Conservation (phyloP, 768 basidiomycete species). For the Suillus americanus region DNA sequence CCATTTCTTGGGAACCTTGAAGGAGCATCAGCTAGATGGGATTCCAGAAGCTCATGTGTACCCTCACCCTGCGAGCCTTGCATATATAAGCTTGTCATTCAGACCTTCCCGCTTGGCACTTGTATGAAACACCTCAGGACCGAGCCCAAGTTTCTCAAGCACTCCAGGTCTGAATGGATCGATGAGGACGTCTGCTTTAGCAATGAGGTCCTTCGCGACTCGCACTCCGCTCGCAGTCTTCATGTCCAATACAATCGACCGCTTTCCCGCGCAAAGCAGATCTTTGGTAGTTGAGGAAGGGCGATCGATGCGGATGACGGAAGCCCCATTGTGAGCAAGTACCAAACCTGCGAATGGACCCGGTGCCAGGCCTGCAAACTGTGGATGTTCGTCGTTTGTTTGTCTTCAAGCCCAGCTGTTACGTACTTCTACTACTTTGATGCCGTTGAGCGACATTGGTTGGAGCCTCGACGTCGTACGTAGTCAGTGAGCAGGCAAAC, state of each 20-base stretch:
- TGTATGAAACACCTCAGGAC: constrained; percentile 72
- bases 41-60: constrained; percentile 6
- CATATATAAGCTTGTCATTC: constrained; percentile 69
- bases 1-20: constrained; percentile 63
- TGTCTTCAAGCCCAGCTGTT: background rate
- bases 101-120: constrained; percentile 40
- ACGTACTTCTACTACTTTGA: constrained; percentile 51
- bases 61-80: constrained; percentile 70
- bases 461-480: background rate
- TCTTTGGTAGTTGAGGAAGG: constrained; percentile 47
- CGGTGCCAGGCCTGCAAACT: constrained; percentile 85
- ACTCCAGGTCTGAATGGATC: constrained; percentile 86
- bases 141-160: constrained; percentile 73
- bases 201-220: constrained; percentile 56
- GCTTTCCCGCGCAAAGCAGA: constrained; percentile 69
- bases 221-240: constrained; percentile 60
- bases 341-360: constrained; percentile 78
- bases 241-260: constrained; percentile 68
- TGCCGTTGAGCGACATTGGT: constrained; percentile 46
- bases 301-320: constrained; percentile 73
- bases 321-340: constrained; percentile 78
- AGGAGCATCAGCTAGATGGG: constrained; percentile 4
- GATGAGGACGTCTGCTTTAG: constrained; percentile 74
- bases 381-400: background rate
- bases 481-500: background rate